Percentiles rank a stretch among this genome's conserved stretches.
These are phyloP conservation scores for Jacaranda mimosifolia DNA, from an alignment of 257 asterid genomes.

Conservation along the genomic window DNA sequence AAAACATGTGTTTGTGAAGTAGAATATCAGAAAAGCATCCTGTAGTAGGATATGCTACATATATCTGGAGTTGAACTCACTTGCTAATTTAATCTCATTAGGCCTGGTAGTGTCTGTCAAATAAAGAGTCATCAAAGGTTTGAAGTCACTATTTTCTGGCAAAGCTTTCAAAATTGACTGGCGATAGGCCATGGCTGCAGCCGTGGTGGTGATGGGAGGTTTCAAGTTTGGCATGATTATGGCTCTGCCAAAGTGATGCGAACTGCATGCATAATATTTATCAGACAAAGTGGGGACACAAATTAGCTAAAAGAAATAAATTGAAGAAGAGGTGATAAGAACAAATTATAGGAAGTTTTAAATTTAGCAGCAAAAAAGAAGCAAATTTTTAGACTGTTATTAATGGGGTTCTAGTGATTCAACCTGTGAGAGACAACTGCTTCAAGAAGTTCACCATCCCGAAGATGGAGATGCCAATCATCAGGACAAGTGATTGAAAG, in stretches of 20 bases:
- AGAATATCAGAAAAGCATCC: slow-evolving; percentile 19
- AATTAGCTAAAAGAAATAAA: slow-evolving; percentile 14
- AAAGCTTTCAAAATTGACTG: slow-evolving; percentile 73
- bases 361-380: slow-evolving; percentile 1
- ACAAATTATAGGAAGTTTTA: background rate
- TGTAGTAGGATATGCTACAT: background rate
- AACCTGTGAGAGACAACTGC: slow-evolving; percentile 87
- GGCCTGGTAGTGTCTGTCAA: slow-evolving; percentile 88
- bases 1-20: background rate
- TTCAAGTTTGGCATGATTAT: slow-evolving; percentile 92
- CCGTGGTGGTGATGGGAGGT: slow-evolving; percentile 91
- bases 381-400: background rate
- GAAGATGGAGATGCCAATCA: slow-evolving; percentile 99
- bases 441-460: slow-evolving; percentile 90
- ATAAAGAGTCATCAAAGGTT: slow-evolving; percentile 96
- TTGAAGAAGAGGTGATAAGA: background rate
- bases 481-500: slow-evolving; percentile 84
- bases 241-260: slow-evolving; percentile 88
- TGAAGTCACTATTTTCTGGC: slow-evolving; percentile 67
- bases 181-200: slow-evolving; percentile 79
- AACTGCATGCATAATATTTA: slow-evolving; percentile 49
- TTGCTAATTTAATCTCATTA: slow-evolving; percentile 79
- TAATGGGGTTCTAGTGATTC: background rate
- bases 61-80: slow-evolving; percentile 54
- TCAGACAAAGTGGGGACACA: slow-evolving; percentile 20